phyloP scores from a whole-genome alignment of 2,329 filamentous ascomycete species.

The Fusarium phyllophilum region DNA sequence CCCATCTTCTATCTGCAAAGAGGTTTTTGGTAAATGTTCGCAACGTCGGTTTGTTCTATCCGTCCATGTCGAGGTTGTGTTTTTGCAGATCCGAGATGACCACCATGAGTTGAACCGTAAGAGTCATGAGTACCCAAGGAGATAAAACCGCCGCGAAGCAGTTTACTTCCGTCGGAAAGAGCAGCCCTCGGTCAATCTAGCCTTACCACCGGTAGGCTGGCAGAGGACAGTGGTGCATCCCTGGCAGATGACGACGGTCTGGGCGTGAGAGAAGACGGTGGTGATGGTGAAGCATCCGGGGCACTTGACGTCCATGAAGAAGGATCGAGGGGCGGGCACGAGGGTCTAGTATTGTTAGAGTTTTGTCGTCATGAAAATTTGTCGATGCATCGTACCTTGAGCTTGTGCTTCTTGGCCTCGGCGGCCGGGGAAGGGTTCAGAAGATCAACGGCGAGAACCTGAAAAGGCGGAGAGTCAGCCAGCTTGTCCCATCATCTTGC shows the following conservation, averaged over 20 bases:
- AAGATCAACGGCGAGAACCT: constrained; percentile 99
- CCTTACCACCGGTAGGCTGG: constrained; percentile 99
- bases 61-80: constrained; percentile 60
- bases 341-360: constrained; percentile 71
- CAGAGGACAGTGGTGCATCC: constrained; percentile 99
- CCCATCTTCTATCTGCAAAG: constrained; percentile 79
- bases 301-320: constrained; percentile 99
- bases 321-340: constrained; percentile 95
- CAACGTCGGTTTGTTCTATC: constrained; percentile 58
- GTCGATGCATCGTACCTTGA: constrained; percentile 78
- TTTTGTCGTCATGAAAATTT: constrained; percentile 28
- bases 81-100: constrained; percentile 70
- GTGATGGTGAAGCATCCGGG: constrained; percentile 99
- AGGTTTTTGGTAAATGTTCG: constrained; percentile 55
- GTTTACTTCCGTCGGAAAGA: constrained; percentile 99
- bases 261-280: constrained; percentile 99
- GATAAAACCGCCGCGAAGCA: constrained; percentile 58
- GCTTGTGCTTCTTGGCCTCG: constrained; percentile 99
- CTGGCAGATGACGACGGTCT: constrained; percentile 99
- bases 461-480: constrained; percentile 58
- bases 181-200: constrained; percentile 98
- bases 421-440: constrained; percentile 98
- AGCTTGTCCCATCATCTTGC: constrained; percentile 39
- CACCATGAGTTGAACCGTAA: constrained; percentile 61
- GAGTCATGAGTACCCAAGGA: constrained; percentile 61